phyloP scores from a whole-genome alignment of 23 red algal genomes.

The Agarophyton chilense region DNA sequence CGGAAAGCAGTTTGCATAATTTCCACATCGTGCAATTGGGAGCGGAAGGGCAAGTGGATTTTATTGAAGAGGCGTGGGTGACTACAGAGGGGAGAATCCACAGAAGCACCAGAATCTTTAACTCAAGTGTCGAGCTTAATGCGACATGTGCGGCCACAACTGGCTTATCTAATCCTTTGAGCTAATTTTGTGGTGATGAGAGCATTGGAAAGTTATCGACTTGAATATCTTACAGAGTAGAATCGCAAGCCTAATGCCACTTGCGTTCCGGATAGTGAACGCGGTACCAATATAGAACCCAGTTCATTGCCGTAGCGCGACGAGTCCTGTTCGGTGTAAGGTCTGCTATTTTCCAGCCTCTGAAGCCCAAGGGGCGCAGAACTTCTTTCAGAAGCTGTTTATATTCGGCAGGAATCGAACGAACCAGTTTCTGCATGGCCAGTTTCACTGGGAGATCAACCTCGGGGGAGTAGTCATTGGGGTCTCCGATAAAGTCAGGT shows the following conservation, averaged over 20 bases:
- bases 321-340: conserved; percentile 83
- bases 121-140: no score
- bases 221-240: not conserved
- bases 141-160: not conserved
- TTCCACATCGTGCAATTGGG: conserved; percentile 60
- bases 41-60: conserved; percentile 17
- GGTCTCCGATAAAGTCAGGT: conserved; percentile 85
- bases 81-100: conserved; percentile 33
- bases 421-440: conserved; percentile 60
- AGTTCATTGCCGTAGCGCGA: conserved; percentile 69
- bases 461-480: conserved; percentile 15
- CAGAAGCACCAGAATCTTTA: conserved; percentile 21
- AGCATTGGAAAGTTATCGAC: not conserved
- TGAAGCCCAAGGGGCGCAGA: conserved; percentile 40
- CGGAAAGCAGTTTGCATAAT: conserved; percentile 4
- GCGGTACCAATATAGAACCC: conserved; percentile 74
- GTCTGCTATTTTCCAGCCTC: conserved; percentile 55
- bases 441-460: conserved; percentile 68
- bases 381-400: conserved; percentile 67
- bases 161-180: not conserved
- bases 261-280: conserved; percentile 47
- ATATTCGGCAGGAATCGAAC: conserved; percentile 44
- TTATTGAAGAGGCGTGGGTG: conserved; percentile 52
- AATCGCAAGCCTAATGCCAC: not conserved
- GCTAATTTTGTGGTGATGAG: not conserved